Conservation (phyloP, 352 stramenopile species). For the Pythium scleroteichum region DNA sequence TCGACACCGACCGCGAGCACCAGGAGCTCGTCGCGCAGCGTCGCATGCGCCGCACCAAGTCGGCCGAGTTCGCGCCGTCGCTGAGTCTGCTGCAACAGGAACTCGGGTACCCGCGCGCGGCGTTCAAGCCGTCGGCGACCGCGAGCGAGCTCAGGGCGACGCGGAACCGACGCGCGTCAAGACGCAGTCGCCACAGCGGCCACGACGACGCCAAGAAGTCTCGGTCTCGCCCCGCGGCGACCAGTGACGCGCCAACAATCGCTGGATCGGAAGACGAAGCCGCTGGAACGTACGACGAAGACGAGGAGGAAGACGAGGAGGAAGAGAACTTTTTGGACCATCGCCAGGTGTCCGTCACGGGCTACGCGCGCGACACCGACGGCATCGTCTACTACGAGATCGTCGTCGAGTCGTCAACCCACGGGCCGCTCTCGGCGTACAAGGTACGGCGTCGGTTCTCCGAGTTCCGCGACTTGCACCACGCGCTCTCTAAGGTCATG, state of each 20-base stretch:
- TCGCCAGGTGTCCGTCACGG: slow-evolving; percentile 62
- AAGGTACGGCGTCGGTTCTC: slow-evolving; percentile 79
- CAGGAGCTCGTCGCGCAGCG: slow-evolving; percentile 14
- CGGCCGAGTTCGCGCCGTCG: slow-evolving; percentile 44
- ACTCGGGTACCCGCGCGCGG: slow-evolving; percentile 60
- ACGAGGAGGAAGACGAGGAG: slow-evolving; percentile 37
- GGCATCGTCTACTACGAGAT: slow-evolving; percentile 83
- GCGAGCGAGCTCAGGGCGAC: not conserved
- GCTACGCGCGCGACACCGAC: slow-evolving; percentile 73
- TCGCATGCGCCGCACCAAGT: slow-evolving; percentile 51
- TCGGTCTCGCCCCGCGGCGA: slow-evolving; percentile 27
- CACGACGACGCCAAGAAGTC: slow-evolving; percentile 27
- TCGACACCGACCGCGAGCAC: not conserved
- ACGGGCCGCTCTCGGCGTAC: slow-evolving; percentile 75
- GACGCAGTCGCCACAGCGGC: slow-evolving; percentile 24
- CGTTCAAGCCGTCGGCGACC: slow-evolving; percentile 12
- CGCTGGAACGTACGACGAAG: too few species aligned
- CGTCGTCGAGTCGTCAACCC: slow-evolving; percentile 56
- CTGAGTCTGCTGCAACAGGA: slow-evolving; percentile 71
- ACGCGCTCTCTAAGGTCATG: slow-evolving; percentile 58
- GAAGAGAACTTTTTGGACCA: slow-evolving; percentile 78
- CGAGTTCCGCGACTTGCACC: slow-evolving; percentile 66
- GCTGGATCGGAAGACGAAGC: slow-evolving; percentile 9
- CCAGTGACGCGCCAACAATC: slow-evolving; percentile 23
- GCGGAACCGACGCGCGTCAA: not conserved